A percentile compares a stretch with the other conserved stretches of the same genome.
Evolutionary conservation across 2,329 filamentous ascomycete genomes (phyloP).

Genomic region (Lojkania enalia): DNA sequence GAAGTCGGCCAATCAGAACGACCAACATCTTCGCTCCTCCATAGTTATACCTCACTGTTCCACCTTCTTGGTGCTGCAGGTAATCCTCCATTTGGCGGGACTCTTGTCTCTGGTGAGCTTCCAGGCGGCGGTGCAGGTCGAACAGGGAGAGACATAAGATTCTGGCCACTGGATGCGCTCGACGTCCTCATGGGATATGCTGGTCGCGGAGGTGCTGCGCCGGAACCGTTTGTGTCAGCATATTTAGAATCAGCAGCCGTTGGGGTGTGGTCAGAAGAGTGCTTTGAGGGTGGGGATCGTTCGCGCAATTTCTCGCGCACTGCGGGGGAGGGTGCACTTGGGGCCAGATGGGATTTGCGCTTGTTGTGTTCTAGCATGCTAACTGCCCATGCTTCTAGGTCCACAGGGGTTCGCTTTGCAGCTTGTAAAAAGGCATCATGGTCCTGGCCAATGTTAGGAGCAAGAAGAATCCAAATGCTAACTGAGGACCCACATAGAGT

Average conservation of each 20-base stretch:
- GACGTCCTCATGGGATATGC: conserved; percentile 49
- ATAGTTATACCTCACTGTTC: conserved; percentile 35
- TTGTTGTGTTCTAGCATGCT: conserved; percentile 94
- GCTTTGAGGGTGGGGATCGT: conserved; percentile 32
- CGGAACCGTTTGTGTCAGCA: conserved; percentile 27
- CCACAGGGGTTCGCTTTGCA: conserved; percentile 92
- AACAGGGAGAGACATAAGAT: conserved; percentile 51
- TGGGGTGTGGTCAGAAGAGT: conserved; percentile 20
- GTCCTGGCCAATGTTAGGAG: conserved; percentile 62
- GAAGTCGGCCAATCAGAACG: neutral
- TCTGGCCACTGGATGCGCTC: conserved; percentile 42
- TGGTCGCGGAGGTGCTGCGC: conserved; percentile 41
- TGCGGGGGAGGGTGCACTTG: conserved; percentile 70
- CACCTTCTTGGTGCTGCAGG: conserved; percentile 36
- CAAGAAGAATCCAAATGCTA: neutral
- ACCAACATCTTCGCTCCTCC: neutral
- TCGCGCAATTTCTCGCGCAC: conserved; percentile 45
- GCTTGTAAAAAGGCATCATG: conserved; percentile 93
- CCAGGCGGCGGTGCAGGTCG: conserved; percentile 46
- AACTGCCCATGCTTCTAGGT: conserved; percentile 90
- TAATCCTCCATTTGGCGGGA: conserved; percentile 28
- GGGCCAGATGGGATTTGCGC: conserved; percentile 88
- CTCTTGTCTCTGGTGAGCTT: conserved; percentile 30
- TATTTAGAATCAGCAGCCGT: conserved; percentile 25
- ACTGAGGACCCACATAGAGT: conserved; percentile 70